These are phyloP conservation scores for Pulveroboletus sp. DNA, from an alignment of 768 basidiomycete genomes.

Conservation along the genomic window DNA sequence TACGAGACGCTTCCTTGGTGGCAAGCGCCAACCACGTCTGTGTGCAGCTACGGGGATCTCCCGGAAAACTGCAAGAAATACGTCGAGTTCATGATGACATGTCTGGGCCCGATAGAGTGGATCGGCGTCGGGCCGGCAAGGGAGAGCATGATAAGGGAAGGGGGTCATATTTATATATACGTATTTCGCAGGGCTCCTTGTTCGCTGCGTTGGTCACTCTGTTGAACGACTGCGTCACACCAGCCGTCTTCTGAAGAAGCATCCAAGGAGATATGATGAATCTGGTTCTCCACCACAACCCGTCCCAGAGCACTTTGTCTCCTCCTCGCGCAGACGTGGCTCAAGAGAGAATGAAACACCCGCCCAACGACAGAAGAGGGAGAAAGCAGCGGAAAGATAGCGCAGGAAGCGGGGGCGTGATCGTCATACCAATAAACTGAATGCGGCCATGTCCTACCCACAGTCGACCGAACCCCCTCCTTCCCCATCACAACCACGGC, in stretches of 20 bases:
- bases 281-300: constrained; percentile 31
- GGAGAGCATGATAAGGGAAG: constrained; percentile 64
- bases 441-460: constrained; percentile 40
- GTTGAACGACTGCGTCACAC: constrained; percentile 31
- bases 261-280: constrained; percentile 32
- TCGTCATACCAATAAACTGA: constrained; percentile 39
- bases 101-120: constrained; percentile 74
- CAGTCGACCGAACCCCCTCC: constrained; percentile 32
- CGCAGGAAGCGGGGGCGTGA: constrained; percentile 77
- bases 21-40: constrained; percentile 69
- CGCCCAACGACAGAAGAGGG: constrained; percentile 69
- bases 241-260: constrained; percentile 16
- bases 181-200: no score
- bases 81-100: constrained; percentile 80
- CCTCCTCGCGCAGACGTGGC: constrained; percentile 45
- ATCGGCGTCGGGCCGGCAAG: constrained; percentile 90
- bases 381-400: constrained; percentile 85
- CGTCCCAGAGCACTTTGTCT: constrained; percentile 32
- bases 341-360: constrained; percentile 71
- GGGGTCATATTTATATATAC: constrained; percentile 14
- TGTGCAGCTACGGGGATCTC: constrained; percentile 63
- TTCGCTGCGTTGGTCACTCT: constrained; percentile 26
- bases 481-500: constrained; percentile 33
- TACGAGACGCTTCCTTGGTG: constrained; percentile 92
- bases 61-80: constrained; percentile 86